These are phyloP conservation scores for Podospora sp. DNA, from an alignment of 495 filamentous ascomycete genomes.

Conservation along the genomic window DNA sequence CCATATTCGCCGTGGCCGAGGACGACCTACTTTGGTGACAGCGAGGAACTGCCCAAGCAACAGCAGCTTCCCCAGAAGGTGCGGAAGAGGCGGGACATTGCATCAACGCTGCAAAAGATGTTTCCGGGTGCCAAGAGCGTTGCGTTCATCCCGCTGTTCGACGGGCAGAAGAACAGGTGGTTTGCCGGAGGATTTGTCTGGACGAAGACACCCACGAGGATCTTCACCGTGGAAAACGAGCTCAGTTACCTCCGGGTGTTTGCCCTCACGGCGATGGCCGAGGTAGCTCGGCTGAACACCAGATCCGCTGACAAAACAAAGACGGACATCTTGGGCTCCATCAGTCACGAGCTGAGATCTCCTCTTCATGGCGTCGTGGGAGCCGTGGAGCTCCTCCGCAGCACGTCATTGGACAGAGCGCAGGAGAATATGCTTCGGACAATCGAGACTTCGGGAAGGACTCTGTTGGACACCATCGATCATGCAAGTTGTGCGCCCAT, in stretches of 20 bases:
- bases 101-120: slow-evolving; percentile 21
- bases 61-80: not conserved
- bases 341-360: slow-evolving; percentile 78
- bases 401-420: slow-evolving; percentile 53
- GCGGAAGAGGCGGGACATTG: slow-evolving; percentile 19
- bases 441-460: slow-evolving; percentile 71
- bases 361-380: slow-evolving; percentile 76
- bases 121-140: slow-evolving; percentile 57
- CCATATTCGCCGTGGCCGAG: slow-evolving; percentile 7
- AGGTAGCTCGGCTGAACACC: slow-evolving; percentile 53
- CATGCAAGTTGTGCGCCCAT: slow-evolving; percentile 51
- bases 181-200: slow-evolving; percentile 69
- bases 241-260: slow-evolving; percentile 53
- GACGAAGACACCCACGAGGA: slow-evolving; percentile 51
- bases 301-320: slow-evolving; percentile 54
- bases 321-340: slow-evolving; percentile 67
- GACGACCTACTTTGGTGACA: not conserved
- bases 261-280: slow-evolving; percentile 59
- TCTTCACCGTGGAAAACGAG: slow-evolving; percentile 50
- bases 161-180: slow-evolving; percentile 65
- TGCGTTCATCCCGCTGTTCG: slow-evolving; percentile 66
- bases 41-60: not conserved
- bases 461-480: slow-evolving; percentile 76
- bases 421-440: slow-evolving; percentile 68
- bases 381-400: slow-evolving; percentile 68